Evolutionary conservation across 495 filamentous ascomycete genomes (phyloP).

Genomic region (Penicillium bialowiezense): DNA sequence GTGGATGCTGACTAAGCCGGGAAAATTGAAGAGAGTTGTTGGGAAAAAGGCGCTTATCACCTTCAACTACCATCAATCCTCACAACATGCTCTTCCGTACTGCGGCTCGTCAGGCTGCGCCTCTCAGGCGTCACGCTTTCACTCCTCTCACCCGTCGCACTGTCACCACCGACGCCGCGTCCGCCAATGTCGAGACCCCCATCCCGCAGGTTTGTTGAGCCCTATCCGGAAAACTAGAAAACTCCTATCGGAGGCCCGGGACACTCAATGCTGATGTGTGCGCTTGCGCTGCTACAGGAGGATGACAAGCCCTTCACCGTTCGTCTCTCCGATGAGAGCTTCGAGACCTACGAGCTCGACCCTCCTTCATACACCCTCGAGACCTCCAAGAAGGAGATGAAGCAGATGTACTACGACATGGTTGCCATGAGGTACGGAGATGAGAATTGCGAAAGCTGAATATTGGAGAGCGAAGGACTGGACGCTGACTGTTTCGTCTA

Average conservation of each 20-base stretch:
- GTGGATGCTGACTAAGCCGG: slow-evolving; percentile 4
- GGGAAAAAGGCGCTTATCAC: slow-evolving; percentile 10
- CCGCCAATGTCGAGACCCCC: slow-evolving; percentile 75
- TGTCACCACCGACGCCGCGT: slow-evolving; percentile 93
- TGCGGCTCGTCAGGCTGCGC: slow-evolving; percentile 47
- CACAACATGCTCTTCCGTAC: slow-evolving; percentile 46
- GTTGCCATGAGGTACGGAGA: slow-evolving; percentile 75
- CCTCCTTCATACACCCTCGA: slow-evolving; percentile 86
- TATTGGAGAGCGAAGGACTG: not conserved
- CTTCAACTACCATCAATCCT: slow-evolving; percentile 16
- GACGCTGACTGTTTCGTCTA: slow-evolving; percentile 27
- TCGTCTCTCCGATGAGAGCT: slow-evolving; percentile 92
- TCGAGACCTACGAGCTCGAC: slow-evolving; percentile 99
- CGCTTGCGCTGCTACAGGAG: slow-evolving; percentile 53
- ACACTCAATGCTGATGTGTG: slow-evolving; percentile 24
- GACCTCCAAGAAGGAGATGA: slow-evolving; percentile 94
- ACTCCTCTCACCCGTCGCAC: slow-evolving; percentile 60
- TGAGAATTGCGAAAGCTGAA: not conserved
- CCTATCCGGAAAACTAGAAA: slow-evolving; percentile 47
- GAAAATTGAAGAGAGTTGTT: slow-evolving; percentile 8
- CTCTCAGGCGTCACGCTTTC: slow-evolving; percentile 52
- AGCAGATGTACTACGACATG: slow-evolving; percentile 99
- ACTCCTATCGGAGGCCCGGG: not conserved
- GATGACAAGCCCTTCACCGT: slow-evolving; percentile 94
- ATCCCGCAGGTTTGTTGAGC: slow-evolving; percentile 63